Conservation (phyloP, 257 asterid genomes). For the Datura wrightii region DNA sequence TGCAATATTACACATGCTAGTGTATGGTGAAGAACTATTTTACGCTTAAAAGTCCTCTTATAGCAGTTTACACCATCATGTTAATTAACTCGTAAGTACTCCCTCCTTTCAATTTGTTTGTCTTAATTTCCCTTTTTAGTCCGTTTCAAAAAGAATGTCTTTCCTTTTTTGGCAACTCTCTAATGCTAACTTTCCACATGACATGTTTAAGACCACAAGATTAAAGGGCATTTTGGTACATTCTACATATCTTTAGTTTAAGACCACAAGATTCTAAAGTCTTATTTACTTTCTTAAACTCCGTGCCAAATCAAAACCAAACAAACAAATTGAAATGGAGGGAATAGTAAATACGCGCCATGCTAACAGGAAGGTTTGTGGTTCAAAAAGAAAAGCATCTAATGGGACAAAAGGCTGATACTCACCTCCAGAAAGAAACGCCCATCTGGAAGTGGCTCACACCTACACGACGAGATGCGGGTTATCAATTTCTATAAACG, state of each 20-base stretch:
- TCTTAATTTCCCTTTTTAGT: too few relatives aligned
- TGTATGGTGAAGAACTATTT: not conserved
- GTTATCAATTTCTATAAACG: constrained; percentile 39
- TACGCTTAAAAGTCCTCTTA: not conserved
- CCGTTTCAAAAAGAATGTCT: too few relatives aligned
- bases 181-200: too few relatives aligned
- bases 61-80: not conserved
- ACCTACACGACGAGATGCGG: constrained; percentile 64
- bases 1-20: not conserved
- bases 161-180: too few relatives aligned
- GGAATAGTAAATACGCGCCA: constrained; percentile 19
- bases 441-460: constrained; percentile 99
- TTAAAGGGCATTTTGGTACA: too few relatives aligned
- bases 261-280: too few relatives aligned
- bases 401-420: constrained; percentile 11
- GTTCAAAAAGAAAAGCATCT: constrained; percentile 18
- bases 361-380: constrained; percentile 15
- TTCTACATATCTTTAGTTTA: too few relatives aligned
- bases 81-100: not conserved
- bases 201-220: too few relatives aligned
- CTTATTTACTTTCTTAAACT: too few relatives aligned
- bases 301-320: too few relatives aligned
- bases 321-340: too few relatives aligned
- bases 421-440: constrained; percentile 96
- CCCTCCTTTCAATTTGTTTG: too few relatives aligned